Percentiles rank a stretch among this genome's conserved stretches.
These are phyloP conservation scores for Phaffia rhodozyma DNA, from an alignment of 1,284 basidiomycete genomes.

Conservation along the genomic window DNA sequence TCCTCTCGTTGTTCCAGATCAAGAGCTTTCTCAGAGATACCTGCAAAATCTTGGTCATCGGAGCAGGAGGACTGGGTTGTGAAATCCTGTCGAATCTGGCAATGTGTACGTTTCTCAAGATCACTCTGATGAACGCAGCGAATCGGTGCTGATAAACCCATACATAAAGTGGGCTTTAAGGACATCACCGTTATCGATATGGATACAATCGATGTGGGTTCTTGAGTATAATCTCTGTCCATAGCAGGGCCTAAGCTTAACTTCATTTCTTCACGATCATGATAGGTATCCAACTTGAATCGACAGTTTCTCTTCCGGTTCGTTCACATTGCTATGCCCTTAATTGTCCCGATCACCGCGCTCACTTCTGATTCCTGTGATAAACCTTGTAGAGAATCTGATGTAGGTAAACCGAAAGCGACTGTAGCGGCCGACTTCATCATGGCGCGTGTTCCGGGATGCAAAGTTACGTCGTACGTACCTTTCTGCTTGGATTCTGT, in stretches of 20 bases:
- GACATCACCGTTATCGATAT: slow-evolving; percentile 99
- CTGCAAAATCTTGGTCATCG: slow-evolving; percentile 92
- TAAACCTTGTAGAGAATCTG: slow-evolving; percentile 40
- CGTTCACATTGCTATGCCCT: slow-evolving; percentile 19
- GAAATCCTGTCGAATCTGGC: slow-evolving; percentile 90
- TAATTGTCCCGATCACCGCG: not conserved
- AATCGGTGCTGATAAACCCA: not conserved
- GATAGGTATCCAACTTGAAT: slow-evolving; percentile 76
- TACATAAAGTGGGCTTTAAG: slow-evolving; percentile 64
- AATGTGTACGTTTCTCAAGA: slow-evolving; percentile 36
- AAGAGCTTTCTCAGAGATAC: slow-evolving; percentile 72
- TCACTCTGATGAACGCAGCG: no score
- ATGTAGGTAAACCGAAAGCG: slow-evolving; percentile 91
- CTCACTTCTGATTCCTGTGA: not conserved
- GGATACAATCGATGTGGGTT: slow-evolving; percentile 84
- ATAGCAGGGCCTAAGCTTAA: not conserved
- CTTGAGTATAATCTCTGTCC: not conserved
- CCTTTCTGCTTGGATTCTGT: not conserved
- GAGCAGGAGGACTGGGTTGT: slow-evolving; percentile 87
- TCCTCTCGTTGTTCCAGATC: slow-evolving; percentile 42
- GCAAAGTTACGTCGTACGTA: slow-evolving; percentile 82
- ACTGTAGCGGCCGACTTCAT: slow-evolving; percentile 87
- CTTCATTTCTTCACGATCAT: not conserved
- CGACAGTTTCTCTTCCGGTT: slow-evolving; percentile 96
- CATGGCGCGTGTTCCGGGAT: slow-evolving; percentile 87